Percentiles rank a stretch among this genome's conserved stretches.
Evolutionary conservation across 2,329 filamentous ascomycete genomes (phyloP).

Genomic region (Venturia oleaginea): DNA sequence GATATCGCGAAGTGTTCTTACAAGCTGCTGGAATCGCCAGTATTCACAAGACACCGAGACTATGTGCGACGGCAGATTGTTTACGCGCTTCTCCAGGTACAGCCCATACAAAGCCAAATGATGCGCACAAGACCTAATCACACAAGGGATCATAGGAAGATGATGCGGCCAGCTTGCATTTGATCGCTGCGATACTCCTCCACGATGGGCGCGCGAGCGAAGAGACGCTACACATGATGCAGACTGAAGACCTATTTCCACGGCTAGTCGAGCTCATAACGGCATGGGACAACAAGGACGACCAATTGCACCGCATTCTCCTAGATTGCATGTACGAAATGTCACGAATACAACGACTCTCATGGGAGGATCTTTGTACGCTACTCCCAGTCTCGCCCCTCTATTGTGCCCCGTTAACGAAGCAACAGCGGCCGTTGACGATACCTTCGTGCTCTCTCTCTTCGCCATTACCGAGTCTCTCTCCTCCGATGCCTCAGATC

Average conservation of each 20-base stretch:
- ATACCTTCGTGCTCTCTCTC: slow-evolving; percentile 74
- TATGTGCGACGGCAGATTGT: slow-evolving; percentile 92
- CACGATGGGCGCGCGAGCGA: slow-evolving; percentile 78
- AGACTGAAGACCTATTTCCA: slow-evolving; percentile 73
- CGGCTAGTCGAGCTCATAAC: slow-evolving; percentile 76
- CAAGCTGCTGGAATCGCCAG: slow-evolving; percentile 62
- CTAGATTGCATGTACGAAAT: slow-evolving; percentile 93
- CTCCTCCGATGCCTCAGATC: slow-evolving; percentile 79
- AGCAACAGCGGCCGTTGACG: slow-evolving; percentile 48
- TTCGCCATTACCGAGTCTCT: slow-evolving; percentile 82
- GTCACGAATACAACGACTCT: slow-evolving; percentile 80
- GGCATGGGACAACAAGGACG: slow-evolving; percentile 22
- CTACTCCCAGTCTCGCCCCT: slow-evolving; percentile 15
- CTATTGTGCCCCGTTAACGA: neutral
- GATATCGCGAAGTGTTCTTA: slow-evolving; percentile 74
- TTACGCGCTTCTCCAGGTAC: slow-evolving; percentile 68
- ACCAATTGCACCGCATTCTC: slow-evolving; percentile 61
- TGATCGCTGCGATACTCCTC: slow-evolving; percentile 74
- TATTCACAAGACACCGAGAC: slow-evolving; percentile 67
- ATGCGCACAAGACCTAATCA: neutral
- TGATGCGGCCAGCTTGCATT: slow-evolving; percentile 67
- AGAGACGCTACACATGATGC: slow-evolving; percentile 75
- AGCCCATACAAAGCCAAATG: slow-evolving; percentile 28
- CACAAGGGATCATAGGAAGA: slow-evolving; percentile 56
- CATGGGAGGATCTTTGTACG: slow-evolving; percentile 66